phyloP scores from a whole-genome alignment of 805 yeast genomes.

The Metschnikowia lunata region DNA sequence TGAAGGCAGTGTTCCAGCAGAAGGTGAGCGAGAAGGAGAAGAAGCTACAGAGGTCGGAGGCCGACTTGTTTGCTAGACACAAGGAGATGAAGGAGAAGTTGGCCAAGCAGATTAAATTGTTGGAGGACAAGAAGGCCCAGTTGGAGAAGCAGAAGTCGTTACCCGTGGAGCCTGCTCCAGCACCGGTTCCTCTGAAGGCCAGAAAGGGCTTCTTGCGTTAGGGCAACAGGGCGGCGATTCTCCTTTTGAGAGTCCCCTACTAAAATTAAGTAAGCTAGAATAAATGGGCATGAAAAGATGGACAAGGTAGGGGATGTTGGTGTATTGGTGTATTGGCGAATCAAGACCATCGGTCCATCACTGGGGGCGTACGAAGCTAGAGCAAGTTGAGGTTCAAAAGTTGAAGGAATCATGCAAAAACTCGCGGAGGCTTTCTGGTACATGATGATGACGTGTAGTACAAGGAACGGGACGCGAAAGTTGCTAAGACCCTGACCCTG shows the following conservation, averaged over 20 bases:
- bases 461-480: no score
- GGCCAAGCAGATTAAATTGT: slow-evolving; percentile 77
- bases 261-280: not conserved
- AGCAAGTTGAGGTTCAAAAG: no score
- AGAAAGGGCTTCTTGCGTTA: slow-evolving; percentile 80
- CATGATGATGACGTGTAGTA: no score
- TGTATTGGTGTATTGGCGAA: no score
- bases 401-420: no score
- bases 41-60: slow-evolving; percentile 93
- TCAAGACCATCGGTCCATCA: no score
- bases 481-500: no score
- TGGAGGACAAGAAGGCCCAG: slow-evolving; percentile 86
- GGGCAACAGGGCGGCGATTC: not conserved
- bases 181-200: slow-evolving; percentile 44
- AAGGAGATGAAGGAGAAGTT: slow-evolving; percentile 96
- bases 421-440: no score
- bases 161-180: slow-evolving; percentile 48
- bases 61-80: slow-evolving; percentile 91
- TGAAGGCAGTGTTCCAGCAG: slow-evolving; percentile 94
- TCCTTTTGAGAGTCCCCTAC: no score
- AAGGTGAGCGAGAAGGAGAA: slow-evolving; percentile 96
- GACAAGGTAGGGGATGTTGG: not conserved
- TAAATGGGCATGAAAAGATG: not conserved
- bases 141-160: slow-evolving; percentile 59
- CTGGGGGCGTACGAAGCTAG: no score